These are phyloP conservation scores for Elongisporangium anandrum DNA, from an alignment of 352 stramenopile genomes.

Conservation along the genomic window DNA sequence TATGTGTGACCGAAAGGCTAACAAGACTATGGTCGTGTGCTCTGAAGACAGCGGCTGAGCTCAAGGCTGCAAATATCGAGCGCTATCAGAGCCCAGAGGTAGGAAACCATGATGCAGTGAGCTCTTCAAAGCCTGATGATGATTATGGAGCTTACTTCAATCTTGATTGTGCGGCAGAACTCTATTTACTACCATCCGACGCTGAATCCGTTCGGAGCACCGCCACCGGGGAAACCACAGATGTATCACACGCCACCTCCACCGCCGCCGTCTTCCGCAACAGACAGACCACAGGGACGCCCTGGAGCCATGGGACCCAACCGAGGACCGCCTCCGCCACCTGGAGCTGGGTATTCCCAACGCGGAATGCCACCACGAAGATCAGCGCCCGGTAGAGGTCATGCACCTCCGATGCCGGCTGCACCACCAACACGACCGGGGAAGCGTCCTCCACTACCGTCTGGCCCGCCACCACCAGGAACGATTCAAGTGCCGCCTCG, in stretches of 20 bases:
- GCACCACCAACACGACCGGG: conserved; percentile 27
- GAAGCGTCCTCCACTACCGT: conserved; percentile 56
- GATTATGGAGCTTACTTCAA: not conserved
- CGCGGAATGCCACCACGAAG: conserved; percentile 1
- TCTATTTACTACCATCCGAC: conserved; percentile 83
- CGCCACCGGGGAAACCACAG: conserved; percentile 56
- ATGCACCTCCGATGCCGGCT: conserved; percentile 1
- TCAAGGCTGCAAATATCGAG: conserved; percentile 49
- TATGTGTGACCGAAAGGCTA: not conserved
- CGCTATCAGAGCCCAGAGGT: conserved; percentile 74
- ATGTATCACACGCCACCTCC: conserved; percentile 42
- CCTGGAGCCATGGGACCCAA: too few relatives aligned
- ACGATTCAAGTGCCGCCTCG: conserved; percentile 56
- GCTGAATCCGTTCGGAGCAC: conserved; percentile 69
- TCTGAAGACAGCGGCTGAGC: conserved; percentile 43
- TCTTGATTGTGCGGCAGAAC: conserved; percentile 26
- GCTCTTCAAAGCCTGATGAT: not conserved
- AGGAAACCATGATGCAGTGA: too few relatives aligned
- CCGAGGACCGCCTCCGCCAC: conserved; percentile 5
- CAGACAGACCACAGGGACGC: conserved; percentile 2
- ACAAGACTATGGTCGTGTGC: conserved; percentile 3
- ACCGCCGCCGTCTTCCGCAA: conserved; percentile 8
- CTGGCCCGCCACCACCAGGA: conserved; percentile 41
- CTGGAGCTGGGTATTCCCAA: conserved; percentile 1
- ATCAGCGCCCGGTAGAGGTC: not conserved